A percentile compares a stretch with the other conserved stretches of the same genome.
These are phyloP conservation scores for Solanum clarkiae DNA, from an alignment of 257 asterid species.

Conservation along the genomic window DNA sequence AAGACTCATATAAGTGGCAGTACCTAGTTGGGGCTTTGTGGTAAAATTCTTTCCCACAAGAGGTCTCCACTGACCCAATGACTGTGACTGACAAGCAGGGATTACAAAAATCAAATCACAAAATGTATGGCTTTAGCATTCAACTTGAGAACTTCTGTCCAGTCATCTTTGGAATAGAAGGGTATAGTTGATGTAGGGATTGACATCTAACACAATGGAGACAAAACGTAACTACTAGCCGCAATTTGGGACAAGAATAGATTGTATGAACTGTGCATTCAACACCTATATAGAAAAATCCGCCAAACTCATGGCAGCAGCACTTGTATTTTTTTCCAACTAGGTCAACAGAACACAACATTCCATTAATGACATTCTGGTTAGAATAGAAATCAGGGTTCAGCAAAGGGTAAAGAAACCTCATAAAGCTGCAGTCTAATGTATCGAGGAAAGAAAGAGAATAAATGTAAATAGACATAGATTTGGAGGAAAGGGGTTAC, in stretches of 20 bases:
- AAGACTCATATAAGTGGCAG: neutral
- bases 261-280: neutral
- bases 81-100: neutral
- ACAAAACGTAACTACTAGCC: neutral
- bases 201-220: neutral
- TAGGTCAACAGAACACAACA: neutral
- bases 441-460: neutral
- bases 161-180: neutral
- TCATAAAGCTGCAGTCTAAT: neutral
- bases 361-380: neutral
- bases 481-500: neutral
- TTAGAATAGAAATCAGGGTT: neutral
- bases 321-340: neutral
- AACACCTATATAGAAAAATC: neutral
- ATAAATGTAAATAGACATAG: neutral
- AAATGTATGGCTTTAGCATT: neutral
- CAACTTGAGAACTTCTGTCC: neutral
- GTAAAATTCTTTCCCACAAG: neutral
- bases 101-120: too few species aligned
- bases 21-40: neutral
- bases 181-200: neutral
- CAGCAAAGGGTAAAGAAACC: neutral
- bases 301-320: neutral
- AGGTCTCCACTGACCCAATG: neutral
- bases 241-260: neutral